Percentiles rank a stretch among this genome's conserved stretches.
These are phyloP conservation scores for Trypanosoma brucei DNA, from an alignment of 208 protist species.

Conservation along the genomic window DNA sequence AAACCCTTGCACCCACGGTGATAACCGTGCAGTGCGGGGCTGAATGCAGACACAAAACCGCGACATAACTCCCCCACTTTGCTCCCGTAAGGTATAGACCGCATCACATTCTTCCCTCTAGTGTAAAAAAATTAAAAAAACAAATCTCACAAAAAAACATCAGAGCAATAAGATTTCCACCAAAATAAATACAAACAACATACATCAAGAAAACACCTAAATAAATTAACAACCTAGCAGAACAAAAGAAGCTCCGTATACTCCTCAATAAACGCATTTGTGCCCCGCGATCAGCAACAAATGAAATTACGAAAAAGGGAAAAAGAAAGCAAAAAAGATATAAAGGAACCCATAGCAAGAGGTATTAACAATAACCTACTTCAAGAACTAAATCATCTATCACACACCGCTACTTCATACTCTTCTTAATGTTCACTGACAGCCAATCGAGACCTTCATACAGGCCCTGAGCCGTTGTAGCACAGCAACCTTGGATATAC, in stretches of 20 bases:
- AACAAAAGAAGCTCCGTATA: background rate
- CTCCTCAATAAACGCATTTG: background rate
- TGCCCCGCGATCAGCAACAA: background rate
- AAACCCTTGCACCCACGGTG: slow-evolving; percentile 29
- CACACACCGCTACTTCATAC: slow-evolving; percentile 35
- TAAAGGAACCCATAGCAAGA: background rate
- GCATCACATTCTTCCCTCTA: too few species aligned
- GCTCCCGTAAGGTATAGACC: too few species aligned
- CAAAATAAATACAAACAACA: background rate
- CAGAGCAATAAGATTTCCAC: background rate
- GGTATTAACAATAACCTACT: background rate
- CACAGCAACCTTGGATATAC: slow-evolving; percentile 92
- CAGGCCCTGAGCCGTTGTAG: slow-evolving; percentile 88
- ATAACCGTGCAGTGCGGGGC: slow-evolving; percentile 47
- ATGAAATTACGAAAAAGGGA: background rate
- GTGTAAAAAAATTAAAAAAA: slow-evolving; percentile 10
- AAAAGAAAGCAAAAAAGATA: background rate
- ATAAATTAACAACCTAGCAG: slow-evolving; percentile 2
- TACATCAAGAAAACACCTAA: slow-evolving; percentile 1
- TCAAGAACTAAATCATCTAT: background rate
- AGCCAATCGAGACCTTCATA: slow-evolving; percentile 93
- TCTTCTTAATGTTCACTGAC: slow-evolving; percentile 82
- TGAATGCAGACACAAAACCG: slow-evolving; percentile 34
- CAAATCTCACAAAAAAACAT: slow-evolving; percentile 9
- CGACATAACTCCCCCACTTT: background rate